Evolutionary conservation across 192 early-diverging fungal species (phyloP).

Genomic region (Pilaira anomala): DNA sequence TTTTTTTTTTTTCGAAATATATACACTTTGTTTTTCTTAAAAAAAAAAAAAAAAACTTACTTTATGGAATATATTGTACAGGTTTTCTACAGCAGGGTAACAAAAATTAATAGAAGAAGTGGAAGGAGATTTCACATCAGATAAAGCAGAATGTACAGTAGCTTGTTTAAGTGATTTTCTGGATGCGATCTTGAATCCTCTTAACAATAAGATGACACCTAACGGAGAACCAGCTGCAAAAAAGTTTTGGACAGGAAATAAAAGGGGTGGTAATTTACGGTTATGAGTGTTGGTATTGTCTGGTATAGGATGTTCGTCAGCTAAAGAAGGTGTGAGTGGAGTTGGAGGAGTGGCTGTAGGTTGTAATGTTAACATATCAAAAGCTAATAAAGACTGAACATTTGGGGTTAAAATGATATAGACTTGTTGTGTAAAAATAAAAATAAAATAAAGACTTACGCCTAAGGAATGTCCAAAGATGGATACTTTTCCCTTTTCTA

Average conservation of each 20-base stretch:
- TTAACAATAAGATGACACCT: constrained; percentile 74
- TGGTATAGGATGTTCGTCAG: constrained; percentile 11
- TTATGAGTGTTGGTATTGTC: background rate
- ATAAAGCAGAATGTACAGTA: background rate
- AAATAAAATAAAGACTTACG: constrained; percentile 22
- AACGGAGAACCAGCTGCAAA: constrained; percentile 84
- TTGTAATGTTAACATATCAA: constrained; percentile 76
- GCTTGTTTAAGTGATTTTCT: constrained; percentile 34
- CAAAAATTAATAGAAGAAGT: constrained; percentile 40
- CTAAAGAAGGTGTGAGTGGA: constrained; percentile 7
- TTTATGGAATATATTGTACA: constrained; percentile 83
- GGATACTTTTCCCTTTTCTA: constrained; percentile 64
- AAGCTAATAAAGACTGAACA: constrained; percentile 59
- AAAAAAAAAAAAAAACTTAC: constrained; percentile 14
- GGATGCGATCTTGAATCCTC: constrained; percentile 62
- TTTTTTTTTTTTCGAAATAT: constrained; percentile 3
- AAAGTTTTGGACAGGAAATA: constrained; percentile 62
- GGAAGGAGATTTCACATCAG: constrained; percentile 22
- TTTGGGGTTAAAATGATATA: no score
- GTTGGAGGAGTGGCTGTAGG: constrained; percentile 32
- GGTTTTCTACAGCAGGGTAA: constrained; percentile 62
- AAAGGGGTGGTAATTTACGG: constrained; percentile 17
- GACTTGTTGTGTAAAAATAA: background rate
- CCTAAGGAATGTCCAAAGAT: constrained; percentile 81
- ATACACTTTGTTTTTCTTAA: background rate